phyloP scores from a whole-genome alignment of 2,329 filamentous ascomycete genomes.

The Pyrenochaeta sp. region DNA sequence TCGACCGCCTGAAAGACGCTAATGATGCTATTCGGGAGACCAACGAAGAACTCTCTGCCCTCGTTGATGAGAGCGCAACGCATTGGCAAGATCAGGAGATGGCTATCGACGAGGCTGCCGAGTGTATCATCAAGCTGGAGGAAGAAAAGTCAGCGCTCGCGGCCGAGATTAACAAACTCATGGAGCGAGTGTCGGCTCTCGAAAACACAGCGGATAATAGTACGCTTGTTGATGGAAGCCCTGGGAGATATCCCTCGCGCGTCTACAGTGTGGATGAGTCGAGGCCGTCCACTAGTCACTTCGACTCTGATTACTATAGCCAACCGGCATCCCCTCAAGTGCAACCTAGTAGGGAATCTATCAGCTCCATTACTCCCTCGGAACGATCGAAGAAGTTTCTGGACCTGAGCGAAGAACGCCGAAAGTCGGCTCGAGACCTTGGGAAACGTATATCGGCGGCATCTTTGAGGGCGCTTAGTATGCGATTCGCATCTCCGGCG shows the following conservation, averaged over 20 bases:
- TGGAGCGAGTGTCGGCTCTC: constrained; percentile 21
- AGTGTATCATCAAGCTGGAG: constrained; percentile 40
- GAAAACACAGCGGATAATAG: constrained; percentile 17
- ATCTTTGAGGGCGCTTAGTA: constrained; percentile 31
- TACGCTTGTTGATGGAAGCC: constrained; percentile 22
- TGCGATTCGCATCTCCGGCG: constrained; percentile 12
- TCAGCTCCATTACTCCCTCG: constrained; percentile 24
- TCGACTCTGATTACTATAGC: constrained; percentile 49
- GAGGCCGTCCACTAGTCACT: constrained; percentile 45
- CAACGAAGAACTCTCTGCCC: constrained; percentile 33
- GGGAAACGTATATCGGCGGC: constrained; percentile 40
- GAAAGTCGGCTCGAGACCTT: constrained; percentile 36
- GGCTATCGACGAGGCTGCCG: constrained; percentile 44
- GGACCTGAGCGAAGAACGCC: constrained; percentile 32
- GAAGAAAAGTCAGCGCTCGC: constrained; percentile 31
- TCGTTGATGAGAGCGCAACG: constrained; percentile 36
- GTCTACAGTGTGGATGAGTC: constrained; percentile 45
- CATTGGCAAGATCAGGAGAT: constrained; percentile 34
- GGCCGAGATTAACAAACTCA: constrained; percentile 33
- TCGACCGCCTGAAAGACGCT: constrained; percentile 20
- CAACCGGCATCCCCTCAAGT: constrained; percentile 41
- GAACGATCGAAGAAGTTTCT: constrained; percentile 42
- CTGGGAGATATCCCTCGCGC: constrained; percentile 23
- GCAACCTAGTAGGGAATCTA: constrained; percentile 26
- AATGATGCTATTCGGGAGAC: constrained; percentile 21